These are phyloP conservation scores for Acorus gramineus DNA, from an alignment of 106 monocot genomes.

Conservation along the genomic window DNA sequence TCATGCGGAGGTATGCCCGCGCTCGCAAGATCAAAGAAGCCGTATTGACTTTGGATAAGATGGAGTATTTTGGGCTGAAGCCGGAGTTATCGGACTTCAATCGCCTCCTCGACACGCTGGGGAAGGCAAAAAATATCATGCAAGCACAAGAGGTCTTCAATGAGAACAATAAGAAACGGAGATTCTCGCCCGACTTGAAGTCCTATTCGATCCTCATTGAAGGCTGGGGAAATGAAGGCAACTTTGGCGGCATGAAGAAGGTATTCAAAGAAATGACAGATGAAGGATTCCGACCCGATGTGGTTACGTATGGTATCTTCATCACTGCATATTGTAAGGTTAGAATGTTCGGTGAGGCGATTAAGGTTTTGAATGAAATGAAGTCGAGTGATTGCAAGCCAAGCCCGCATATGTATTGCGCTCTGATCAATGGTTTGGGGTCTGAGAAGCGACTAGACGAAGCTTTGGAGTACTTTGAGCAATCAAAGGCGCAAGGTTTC, in stretches of 20 bases:
- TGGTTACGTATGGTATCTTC: constrained; percentile 72
- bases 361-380: constrained; percentile 60
- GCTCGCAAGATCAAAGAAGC: constrained; percentile 69
- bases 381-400: constrained; percentile 37
- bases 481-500: constrained; percentile 41
- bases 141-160: constrained; percentile 49
- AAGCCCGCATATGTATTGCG: constrained; percentile 73
- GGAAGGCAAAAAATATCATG: constrained; percentile 68
- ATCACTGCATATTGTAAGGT: constrained; percentile 63
- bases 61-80: constrained; percentile 39
- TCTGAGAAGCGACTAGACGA: constrained; percentile 63
- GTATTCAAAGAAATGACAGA: constrained; percentile 59
- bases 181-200: constrained; percentile 62
- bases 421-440: constrained; percentile 80
- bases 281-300: constrained; percentile 62
- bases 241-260: constrained; percentile 32
- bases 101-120: constrained; percentile 47
- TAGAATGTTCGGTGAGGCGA: constrained; percentile 49
- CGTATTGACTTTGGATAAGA: constrained; percentile 58
- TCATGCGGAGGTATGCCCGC: constrained; percentile 63
- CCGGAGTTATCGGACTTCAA: constrained; percentile 61
- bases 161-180: constrained; percentile 46
- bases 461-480: constrained; percentile 59
- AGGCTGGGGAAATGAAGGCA: constrained; percentile 58
- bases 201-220: constrained; percentile 82